Evolutionary conservation across 192 early-diverging fungal genomes (phyloP).

Genomic region (Podila verticillata): DNA sequence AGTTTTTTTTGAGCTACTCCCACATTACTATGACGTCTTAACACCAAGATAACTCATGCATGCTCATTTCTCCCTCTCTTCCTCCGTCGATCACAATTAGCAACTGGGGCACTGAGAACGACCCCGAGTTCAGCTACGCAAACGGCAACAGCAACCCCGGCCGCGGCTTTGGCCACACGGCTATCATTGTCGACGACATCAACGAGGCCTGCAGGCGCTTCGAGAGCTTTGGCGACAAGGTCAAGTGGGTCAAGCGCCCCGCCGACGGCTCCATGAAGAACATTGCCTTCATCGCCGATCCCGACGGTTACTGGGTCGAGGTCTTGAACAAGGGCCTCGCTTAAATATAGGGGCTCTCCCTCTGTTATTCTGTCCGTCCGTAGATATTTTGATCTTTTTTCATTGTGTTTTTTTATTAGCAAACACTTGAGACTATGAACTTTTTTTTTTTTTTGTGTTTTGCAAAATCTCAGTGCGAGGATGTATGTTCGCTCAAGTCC

Average conservation of each 20-base stretch:
- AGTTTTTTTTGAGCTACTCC: neutral
- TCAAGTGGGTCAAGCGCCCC: conserved; percentile 80
- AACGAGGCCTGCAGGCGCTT: conserved; percentile 81
- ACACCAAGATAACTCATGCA: neutral
- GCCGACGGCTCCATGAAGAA: conserved; percentile 81
- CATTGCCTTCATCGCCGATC: conserved; percentile 87
- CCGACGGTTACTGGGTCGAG: conserved; percentile 89
- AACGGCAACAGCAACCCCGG: conserved; percentile 77
- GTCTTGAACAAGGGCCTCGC: conserved; percentile 37
- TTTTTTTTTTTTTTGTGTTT: too few species aligned
- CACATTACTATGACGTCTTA: neutral
- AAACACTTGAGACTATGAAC: too few species aligned
- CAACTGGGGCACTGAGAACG: conserved; percentile 84
- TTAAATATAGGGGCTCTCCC: neutral
- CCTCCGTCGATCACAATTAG: conserved; percentile 32
- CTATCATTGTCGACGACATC: conserved; percentile 82
- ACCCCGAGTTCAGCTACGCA: conserved; percentile 69
- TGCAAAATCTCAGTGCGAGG: too few species aligned
- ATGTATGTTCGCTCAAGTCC: too few species aligned
- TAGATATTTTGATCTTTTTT: too few species aligned
- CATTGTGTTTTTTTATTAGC: too few species aligned
- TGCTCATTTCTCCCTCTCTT: neutral
- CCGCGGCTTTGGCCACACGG: conserved; percentile 86
- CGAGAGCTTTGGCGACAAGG: conserved; percentile 73
- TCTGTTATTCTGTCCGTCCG: too few species aligned